These are phyloP conservation scores for Fusarium sp. DNA, from an alignment of 2,329 filamentous ascomycete genomes.

Conservation along the genomic window DNA sequence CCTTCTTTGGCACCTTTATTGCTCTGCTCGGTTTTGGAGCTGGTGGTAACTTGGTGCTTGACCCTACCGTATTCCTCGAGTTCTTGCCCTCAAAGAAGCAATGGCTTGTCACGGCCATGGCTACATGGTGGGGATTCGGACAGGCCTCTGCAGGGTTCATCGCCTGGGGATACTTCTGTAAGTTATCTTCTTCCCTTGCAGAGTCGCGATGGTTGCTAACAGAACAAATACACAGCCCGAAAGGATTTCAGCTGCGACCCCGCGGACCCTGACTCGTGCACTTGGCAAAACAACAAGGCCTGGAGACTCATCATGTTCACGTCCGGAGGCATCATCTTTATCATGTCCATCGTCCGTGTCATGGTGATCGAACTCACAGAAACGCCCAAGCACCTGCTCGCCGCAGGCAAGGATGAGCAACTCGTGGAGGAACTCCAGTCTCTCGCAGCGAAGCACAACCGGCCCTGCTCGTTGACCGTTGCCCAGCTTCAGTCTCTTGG, in stretches of 20 bases:
- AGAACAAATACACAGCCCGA: neutral
- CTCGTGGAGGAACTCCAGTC: constrained; percentile 58
- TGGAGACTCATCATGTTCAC: constrained; percentile 65
- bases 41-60: constrained; percentile 74
- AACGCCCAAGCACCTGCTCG: constrained; percentile 70
- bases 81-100: constrained; percentile 65
- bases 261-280: constrained; percentile 47
- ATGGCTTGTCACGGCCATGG: constrained; percentile 73
- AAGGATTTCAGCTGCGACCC: constrained; percentile 8
- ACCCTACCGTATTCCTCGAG: constrained; percentile 66
- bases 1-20: constrained; percentile 71
- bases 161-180: constrained; percentile 59
- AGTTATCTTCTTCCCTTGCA: neutral
- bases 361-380: constrained; percentile 67
- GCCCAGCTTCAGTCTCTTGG: neutral
- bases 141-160: constrained; percentile 62
- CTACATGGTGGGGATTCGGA: constrained; percentile 64
- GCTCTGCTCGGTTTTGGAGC: constrained; percentile 70
- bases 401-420: constrained; percentile 63
- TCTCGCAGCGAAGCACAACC: constrained; percentile 55
- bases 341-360: constrained; percentile 65
- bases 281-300: constrained; percentile 59
- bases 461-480: constrained; percentile 55
- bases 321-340: constrained; percentile 59
- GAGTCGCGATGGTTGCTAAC: neutral